A percentile compares a stretch with the other conserved stretches of the same genome.
Evolutionary conservation across 2,329 filamentous ascomycete genomes (phyloP).

Genomic region (Grosmannia clavigera): DNA sequence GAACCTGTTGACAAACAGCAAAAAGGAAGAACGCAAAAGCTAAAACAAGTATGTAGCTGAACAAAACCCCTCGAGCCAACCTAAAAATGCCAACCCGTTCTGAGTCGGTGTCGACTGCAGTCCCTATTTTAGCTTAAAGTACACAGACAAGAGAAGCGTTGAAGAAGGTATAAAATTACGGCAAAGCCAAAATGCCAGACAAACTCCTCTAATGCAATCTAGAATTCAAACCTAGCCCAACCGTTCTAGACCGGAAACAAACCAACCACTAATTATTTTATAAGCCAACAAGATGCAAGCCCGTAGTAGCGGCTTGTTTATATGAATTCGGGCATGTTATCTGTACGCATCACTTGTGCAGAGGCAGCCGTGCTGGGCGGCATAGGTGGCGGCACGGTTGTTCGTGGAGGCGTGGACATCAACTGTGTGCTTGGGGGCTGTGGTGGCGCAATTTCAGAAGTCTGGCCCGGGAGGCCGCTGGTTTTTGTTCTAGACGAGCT

Average conservation of each 20-base stretch:
- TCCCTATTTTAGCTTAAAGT: background rate
- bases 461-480: background rate
- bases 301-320: background rate
- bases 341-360: background rate
- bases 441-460: background rate
- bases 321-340: conserved; percentile 12
- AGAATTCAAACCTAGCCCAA: background rate
- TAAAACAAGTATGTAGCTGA: background rate
- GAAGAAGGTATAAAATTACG: background rate
- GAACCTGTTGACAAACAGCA: background rate
- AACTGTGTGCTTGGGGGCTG: background rate
- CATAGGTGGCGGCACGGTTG: background rate
- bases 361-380: background rate
- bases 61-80: background rate
- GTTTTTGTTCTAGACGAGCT: conserved; percentile 1
- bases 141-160: background rate
- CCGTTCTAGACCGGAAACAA: background rate
- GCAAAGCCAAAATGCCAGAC: background rate
- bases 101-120: background rate
- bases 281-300: background rate
- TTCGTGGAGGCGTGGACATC: background rate
- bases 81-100: background rate
- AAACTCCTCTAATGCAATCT: background rate
- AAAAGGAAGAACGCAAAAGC: background rate
- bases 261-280: background rate